Percentiles rank a stretch among this genome's conserved stretches.
Conservation (phyloP, 176 grass and related monocot species). For the Triticum timopheevii region DNA sequence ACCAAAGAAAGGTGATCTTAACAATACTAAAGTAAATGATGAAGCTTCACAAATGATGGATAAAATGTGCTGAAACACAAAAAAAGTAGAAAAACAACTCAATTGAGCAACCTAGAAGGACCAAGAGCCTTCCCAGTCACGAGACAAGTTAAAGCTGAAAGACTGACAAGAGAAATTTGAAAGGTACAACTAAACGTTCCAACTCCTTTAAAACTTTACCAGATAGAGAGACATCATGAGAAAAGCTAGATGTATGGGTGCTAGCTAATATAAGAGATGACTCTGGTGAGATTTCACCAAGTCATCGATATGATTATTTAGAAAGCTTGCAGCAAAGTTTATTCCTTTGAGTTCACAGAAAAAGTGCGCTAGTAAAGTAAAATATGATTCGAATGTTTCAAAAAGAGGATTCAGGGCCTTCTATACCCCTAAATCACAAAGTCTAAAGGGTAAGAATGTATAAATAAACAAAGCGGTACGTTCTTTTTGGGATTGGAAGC, state of each 20-base stretch:
- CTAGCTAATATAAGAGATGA: background rate
- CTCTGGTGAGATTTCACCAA: background rate
- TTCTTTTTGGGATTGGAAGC: background rate
- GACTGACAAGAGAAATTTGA: background rate
- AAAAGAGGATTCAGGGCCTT: too few relatives aligned
- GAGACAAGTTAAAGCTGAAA: background rate
- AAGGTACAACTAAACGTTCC: background rate
- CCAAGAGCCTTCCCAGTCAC: background rate
- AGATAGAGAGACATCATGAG: background rate
- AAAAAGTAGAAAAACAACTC: background rate
- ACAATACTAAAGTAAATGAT: background rate
- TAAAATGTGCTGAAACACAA: background rate
- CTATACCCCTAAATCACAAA: too few relatives aligned
- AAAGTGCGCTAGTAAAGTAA: background rate
- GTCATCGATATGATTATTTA: background rate
- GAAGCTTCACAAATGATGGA: background rate
- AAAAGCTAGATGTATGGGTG: background rate
- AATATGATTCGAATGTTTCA: background rate
- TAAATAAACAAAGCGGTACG: background rate
- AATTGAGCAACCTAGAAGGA: background rate
- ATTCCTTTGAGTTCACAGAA: background rate
- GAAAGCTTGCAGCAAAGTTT: background rate
- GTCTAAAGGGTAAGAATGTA: too few relatives aligned
- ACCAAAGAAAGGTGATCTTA: too few relatives aligned
- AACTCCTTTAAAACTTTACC: background rate